Evolutionary conservation across 1,284 basidiomycete genomes (phyloP).

Genomic region (Pseudomicrostroma phylloplanum): DNA sequence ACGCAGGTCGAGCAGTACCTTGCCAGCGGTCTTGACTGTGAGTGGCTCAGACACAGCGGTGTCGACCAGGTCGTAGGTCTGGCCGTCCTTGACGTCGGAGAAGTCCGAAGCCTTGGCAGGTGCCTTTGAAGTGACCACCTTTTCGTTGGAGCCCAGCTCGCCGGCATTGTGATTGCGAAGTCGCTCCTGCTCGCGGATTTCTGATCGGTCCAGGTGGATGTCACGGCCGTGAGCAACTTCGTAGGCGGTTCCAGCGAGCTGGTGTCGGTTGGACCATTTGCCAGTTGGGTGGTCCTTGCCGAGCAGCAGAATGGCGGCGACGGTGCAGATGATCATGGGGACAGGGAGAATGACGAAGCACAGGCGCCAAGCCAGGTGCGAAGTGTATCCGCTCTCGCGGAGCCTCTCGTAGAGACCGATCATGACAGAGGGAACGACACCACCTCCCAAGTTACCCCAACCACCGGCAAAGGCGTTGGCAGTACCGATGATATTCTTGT

Average conservation of each 20-base stretch:
- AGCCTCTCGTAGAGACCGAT: slow-evolving; percentile 58
- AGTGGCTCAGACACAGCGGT: slow-evolving; percentile 58
- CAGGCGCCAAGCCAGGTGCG: slow-evolving; percentile 59
- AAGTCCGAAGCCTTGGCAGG: slow-evolving; percentile 35
- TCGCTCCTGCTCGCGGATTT: slow-evolving; percentile 41
- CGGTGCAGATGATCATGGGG: slow-evolving; percentile 57
- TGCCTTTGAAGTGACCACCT: slow-evolving; percentile 10
- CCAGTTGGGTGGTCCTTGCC: slow-evolving; percentile 63
- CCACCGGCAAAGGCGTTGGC: slow-evolving; percentile 43
- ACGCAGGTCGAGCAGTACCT: slow-evolving; percentile 55
- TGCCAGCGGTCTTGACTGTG: slow-evolving; percentile 51
- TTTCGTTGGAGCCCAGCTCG: slow-evolving; percentile 28
- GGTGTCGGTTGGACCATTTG: slow-evolving; percentile 59
- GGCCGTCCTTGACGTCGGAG: slow-evolving; percentile 34
- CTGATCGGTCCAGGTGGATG: slow-evolving; percentile 42
- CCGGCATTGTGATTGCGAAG: slow-evolving; percentile 12
- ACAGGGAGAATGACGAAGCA: slow-evolving; percentile 61
- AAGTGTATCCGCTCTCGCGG: slow-evolving; percentile 52
- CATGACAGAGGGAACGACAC: slow-evolving; percentile 62
- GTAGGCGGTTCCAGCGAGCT: slow-evolving; percentile 52
- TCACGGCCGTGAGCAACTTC: slow-evolving; percentile 49
- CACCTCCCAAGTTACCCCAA: slow-evolving; percentile 55
- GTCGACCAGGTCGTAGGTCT: slow-evolving; percentile 46
- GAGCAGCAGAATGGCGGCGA: slow-evolving; percentile 55
- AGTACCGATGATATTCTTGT: slow-evolving; percentile 60